Evolutionary conservation across 805 yeast genomes (phyloP).

Genomic region (Zygosaccharomyces lentus): DNA sequence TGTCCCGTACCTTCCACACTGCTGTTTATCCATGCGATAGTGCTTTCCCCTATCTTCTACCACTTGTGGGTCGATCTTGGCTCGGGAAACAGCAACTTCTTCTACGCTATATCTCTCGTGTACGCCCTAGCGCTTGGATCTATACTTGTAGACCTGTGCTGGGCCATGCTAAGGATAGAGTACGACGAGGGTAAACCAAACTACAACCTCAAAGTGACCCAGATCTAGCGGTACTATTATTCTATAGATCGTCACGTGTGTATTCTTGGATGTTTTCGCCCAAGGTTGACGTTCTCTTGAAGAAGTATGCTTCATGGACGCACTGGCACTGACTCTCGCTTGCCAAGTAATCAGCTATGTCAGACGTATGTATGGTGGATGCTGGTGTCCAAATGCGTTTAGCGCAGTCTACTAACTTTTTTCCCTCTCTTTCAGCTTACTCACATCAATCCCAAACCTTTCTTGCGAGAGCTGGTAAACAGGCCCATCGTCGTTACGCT

Average conservation of each 20-base stretch:
- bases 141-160: conserved; percentile 67
- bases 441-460: conserved; percentile 90
- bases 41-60: conserved; percentile 83
- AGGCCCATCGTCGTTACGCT: conserved; percentile 69
- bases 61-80: conserved; percentile 93
- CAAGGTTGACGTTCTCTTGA: not conserved
- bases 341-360: not conserved
- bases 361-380: conserved; percentile 5
- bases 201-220: conserved; percentile 45
- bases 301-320: not conserved
- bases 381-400: not conserved
- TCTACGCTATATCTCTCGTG: conserved; percentile 86
- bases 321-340: not conserved
- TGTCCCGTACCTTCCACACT: conserved; percentile 49
- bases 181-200: conserved; percentile 46
- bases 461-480: conserved; percentile 68
- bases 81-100: conserved; percentile 93
- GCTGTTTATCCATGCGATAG: conserved; percentile 51
- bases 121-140: conserved; percentile 68
- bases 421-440: conserved; percentile 31
- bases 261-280: not conserved
- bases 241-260: conserved; percentile 2
- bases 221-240: conserved; percentile 35
- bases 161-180: conserved; percentile 73
- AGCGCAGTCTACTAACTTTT: conserved; percentile 16